phyloP scores from a whole-genome alignment of 2,329 filamentous ascomycete genomes.

The Neospermospora avenae region DNA sequence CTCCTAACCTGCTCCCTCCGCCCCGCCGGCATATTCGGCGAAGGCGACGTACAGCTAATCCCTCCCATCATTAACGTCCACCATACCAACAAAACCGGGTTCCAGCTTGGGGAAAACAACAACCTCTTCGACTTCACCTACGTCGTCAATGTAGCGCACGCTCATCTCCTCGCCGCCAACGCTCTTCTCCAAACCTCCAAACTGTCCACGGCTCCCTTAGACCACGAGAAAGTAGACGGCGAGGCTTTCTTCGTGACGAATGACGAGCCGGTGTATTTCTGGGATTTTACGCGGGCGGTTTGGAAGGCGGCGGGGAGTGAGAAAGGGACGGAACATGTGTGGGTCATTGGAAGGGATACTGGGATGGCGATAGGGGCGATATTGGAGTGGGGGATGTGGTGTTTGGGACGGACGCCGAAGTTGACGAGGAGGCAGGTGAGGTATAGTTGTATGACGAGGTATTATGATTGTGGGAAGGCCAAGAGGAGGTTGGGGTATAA shows the following conservation, averaged over 20 bases:
- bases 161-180: conserved; percentile 73
- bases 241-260: conserved; percentile 91
- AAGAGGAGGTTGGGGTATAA: conserved; percentile 66
- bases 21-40: conserved; percentile 86
- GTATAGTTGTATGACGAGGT: conserved; percentile 72
- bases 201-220: conserved; percentile 54
- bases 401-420: conserved; percentile 51
- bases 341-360: conserved; percentile 50
- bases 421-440: conserved; percentile 46
- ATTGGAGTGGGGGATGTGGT: conserved; percentile 50
- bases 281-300: conserved; percentile 78
- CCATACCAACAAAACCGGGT: conserved; percentile 62
- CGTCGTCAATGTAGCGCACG: conserved; percentile 68
- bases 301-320: conserved; percentile 62
- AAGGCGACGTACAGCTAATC: conserved; percentile 76
- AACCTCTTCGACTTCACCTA: conserved; percentile 72
- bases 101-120: conserved; percentile 75
- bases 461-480: conserved; percentile 75
- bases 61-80: conserved; percentile 72
- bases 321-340: conserved; percentile 51
- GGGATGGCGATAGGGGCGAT: conserved; percentile 50
- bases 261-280: conserved; percentile 83
- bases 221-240: conserved; percentile 74
- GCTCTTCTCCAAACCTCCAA: conserved; percentile 41
- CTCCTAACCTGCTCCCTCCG: conserved; percentile 80